phyloP scores from a whole-genome alignment of 2,329 filamentous ascomycete genomes.

The Acrocalymma vagum region DNA sequence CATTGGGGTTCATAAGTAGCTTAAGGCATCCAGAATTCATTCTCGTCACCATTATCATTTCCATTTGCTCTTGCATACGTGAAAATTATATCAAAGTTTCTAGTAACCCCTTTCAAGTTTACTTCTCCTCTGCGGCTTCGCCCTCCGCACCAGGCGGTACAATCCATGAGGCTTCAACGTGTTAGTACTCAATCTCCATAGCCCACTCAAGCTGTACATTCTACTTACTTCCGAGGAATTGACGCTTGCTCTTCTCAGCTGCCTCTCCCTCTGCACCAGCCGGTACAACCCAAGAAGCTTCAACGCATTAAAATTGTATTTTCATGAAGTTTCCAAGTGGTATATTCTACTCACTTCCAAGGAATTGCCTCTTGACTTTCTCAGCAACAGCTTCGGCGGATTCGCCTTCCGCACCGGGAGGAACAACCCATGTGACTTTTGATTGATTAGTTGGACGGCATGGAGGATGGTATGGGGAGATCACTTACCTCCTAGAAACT shows the following conservation, averaged over 20 bases:
- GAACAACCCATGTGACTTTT: not conserved
- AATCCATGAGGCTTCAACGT: not conserved
- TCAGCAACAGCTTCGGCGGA: constrained; percentile 1
- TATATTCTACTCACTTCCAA: too few species aligned
- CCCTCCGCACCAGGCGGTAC: constrained; percentile 3
- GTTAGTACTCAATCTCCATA: too few species aligned
- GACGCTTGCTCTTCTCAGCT: not conserved
- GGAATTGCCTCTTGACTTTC: too few species aligned
- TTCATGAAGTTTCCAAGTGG: too few species aligned
- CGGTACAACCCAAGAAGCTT: not conserved
- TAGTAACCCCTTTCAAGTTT: too few species aligned
- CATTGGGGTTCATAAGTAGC: constrained; percentile 39
- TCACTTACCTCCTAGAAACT: not conserved
- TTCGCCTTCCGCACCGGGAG: constrained; percentile 1
- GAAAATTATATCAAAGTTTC: too few species aligned
- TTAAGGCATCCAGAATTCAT: not conserved
- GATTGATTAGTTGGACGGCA: too few species aligned
- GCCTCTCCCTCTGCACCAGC: constrained; percentile 1
- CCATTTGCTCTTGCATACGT: too few species aligned
- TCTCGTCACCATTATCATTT: not conserved
- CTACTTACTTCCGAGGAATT: not conserved
- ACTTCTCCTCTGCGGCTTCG: constrained; percentile 1
- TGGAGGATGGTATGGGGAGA: too few species aligned
- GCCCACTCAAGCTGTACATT: not conserved
- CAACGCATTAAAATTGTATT: not conserved